Base-by-base conservation (phyloP, 1,139 yeast genomes). In the Meyerozyma sp. region DNA sequence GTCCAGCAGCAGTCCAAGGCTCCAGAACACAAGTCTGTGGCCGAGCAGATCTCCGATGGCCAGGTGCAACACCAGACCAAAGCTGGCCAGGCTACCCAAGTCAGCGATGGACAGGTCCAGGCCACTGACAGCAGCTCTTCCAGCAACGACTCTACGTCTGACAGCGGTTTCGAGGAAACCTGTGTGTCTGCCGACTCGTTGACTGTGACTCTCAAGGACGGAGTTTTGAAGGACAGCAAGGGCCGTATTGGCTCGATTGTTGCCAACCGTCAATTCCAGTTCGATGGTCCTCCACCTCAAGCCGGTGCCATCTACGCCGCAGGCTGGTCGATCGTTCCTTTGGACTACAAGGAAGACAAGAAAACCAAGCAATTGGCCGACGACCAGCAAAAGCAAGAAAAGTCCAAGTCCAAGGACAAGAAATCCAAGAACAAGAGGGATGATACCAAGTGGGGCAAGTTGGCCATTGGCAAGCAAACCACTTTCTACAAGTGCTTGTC, bases 211-310 rank as follows among this genome's bases (percentile, higher is more conserved):
- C 62, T 69, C 51, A 51, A 54, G 39, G 59, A 55, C 39, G 61
- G 67, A 40, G 49, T 59, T 13, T 62, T 70, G 50, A 59, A 53
- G 21, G 75, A 69, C 49, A 40, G 57, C 29, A 45, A 61, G 46
- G 66, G 66, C 39, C 65, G 74, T 61, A 57, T 66, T 47, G 75
- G 75, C 30, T 63, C 72, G 41, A 68, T 70, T 57, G 75, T 68
- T 45, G 70, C 74, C 44, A 70, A 69, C 62, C 63, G 69, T 57
- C 74, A 70, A 57, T 69, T 70, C 66, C 74, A 69, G 57, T 68
- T 70, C 48, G 75, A 69, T 50, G 71, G 70, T 40, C 73, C 74
- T 38, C 71, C 73, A 57, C 72, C 72, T 26, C 72, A 68, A 57
- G 71, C 71, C 32, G 73, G 73, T 44, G 55, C 71, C 44, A 65